Evolutionary conservation across 108 stramenopile species (phyloP).

Genomic region (Cyclotella choctawhatcheeana): DNA sequence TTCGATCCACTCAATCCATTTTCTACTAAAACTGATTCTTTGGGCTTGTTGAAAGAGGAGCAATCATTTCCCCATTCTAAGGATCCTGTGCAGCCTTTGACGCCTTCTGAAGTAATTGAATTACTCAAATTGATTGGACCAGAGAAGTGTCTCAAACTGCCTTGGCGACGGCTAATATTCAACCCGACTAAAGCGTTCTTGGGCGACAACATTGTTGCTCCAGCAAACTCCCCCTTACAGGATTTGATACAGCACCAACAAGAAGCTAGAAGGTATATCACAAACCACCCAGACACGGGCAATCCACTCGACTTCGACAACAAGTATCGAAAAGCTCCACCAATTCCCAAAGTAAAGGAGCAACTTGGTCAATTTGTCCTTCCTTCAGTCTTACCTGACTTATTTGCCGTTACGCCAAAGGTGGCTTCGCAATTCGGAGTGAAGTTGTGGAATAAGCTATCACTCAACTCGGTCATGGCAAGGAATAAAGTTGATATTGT

Average conservation of each 20-base stretch:
- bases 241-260: conserved; percentile 19
- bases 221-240: not conserved
- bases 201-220: not conserved
- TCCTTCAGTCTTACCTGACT: conserved; percentile 1
- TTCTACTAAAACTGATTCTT: not conserved
- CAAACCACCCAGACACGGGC: conserved; percentile 17
- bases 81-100: conserved; percentile 35
- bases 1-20: conserved; percentile 38
- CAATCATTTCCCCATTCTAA: not conserved
- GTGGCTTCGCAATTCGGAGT: conserved; percentile 7
- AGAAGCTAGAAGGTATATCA: conserved; percentile 1
- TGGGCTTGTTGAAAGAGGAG: not conserved
- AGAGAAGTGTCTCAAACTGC: conserved; percentile 33
- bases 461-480: conserved; percentile 13
- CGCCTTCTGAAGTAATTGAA: conserved; percentile 22
- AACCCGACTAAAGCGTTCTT: conserved; percentile 24
- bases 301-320: conserved; percentile 39
- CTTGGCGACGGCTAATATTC: conserved; percentile 44
- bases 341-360: conserved; percentile 23
- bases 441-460: not conserved
- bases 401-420: conserved; percentile 17
- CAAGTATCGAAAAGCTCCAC: conserved; percentile 43
- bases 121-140: conserved; percentile 47
- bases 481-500: conserved; percentile 20
- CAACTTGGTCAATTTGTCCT: conserved; percentile 30